Evolutionary conservation across 140 eudicot species (phyloP).

Genomic region (Cichorium intybus): DNA sequence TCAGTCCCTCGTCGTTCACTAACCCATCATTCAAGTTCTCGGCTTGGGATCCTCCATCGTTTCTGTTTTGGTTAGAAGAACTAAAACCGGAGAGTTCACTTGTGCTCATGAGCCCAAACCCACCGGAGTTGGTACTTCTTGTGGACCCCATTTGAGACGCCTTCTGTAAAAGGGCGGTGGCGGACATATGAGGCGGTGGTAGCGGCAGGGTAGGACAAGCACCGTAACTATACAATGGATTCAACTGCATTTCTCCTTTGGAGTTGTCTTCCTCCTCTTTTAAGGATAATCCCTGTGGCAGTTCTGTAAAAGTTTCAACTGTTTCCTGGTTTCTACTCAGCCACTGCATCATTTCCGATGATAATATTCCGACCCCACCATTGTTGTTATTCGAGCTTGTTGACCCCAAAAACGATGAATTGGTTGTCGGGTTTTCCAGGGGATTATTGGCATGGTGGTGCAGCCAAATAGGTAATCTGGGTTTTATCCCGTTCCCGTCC

Average conservation of each 20-base stretch:
- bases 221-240: constrained; percentile 30
- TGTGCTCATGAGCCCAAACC: constrained; percentile 46
- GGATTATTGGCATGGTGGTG: constrained; percentile 46
- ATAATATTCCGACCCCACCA: constrained; percentile 43
- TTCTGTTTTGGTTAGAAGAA: constrained; percentile 30
- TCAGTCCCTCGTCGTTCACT: constrained; percentile 24
- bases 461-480: constrained; percentile 64
- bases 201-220: constrained; percentile 25
- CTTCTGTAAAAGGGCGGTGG: constrained; percentile 84
- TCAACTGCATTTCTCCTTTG: constrained; percentile 32
- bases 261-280: constrained; percentile 52
- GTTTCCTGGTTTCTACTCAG: constrained; percentile 25
- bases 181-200: constrained; percentile 61
- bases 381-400: constrained; percentile 39
- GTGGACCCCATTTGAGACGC: constrained; percentile 88
- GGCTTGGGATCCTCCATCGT: constrained; percentile 4
- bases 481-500: constrained; percentile 46
- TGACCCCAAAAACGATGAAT: constrained; percentile 38
- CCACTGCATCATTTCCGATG: constrained; percentile 38
- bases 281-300: constrained; percentile 24
- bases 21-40: constrained; percentile 15
- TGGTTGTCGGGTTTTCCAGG: constrained; percentile 27
- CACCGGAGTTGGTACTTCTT: constrained; percentile 41
- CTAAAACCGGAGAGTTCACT: constrained; percentile 27
- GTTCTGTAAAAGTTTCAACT: constrained; percentile 10